Base-by-base conservation (phyloP, 2,329 filamentous ascomycete genomes). In the Colletotrichum gloeosporioides region DNA sequence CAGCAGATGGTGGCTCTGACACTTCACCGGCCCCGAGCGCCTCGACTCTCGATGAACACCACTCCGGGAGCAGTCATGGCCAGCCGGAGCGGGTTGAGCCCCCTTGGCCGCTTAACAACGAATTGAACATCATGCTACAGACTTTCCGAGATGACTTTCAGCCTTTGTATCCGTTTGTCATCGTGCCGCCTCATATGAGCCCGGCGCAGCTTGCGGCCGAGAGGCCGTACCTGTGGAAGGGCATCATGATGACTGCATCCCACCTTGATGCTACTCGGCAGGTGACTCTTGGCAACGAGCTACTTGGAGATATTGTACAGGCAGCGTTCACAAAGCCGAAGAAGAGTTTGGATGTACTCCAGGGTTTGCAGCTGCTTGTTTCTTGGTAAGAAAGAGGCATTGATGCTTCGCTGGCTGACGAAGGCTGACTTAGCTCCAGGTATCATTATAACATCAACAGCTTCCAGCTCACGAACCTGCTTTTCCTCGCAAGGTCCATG, bases 191-290 rank as follows among this genome's bases (percentile, higher is more conserved):
- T 29, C 77, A 82, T 61, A 78, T 88, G 78, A 80, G 80, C 5
- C 82, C 87, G 2, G 78, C 80, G 3, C 80, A 86, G 76, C 80
- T 90, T 61, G 83, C 82, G 31, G 79, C 80, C 31, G 76, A 84
- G 75, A 81, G 85, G 8, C 88, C 88, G 27, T 87, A 87, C 55
- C 77, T 90, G 55, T 90, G 88, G 88, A 89, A 89, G 79, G 87
- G 84, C 6, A 80, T 87, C 76, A 89, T 90, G 86, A 85, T 90
- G 81, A 83, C 83, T 65, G 82, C 84, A 22, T 83, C 82, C 72
- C 84, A 87, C 65, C 82, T 85, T 3, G 86, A 90, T 62, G 87
- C 87, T 1, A 71, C 80, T 31, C 83, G 87, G 53, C 89, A 90
- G 80, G 80, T 85, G 15, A 81, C 80, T 62, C 80, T 89, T 68